Evolutionary conservation across 2,329 filamentous ascomycete species (phyloP), one percentile per base, ranked within the genome.

Genomic region (Pseudocercospora macadamiae): DNA sequence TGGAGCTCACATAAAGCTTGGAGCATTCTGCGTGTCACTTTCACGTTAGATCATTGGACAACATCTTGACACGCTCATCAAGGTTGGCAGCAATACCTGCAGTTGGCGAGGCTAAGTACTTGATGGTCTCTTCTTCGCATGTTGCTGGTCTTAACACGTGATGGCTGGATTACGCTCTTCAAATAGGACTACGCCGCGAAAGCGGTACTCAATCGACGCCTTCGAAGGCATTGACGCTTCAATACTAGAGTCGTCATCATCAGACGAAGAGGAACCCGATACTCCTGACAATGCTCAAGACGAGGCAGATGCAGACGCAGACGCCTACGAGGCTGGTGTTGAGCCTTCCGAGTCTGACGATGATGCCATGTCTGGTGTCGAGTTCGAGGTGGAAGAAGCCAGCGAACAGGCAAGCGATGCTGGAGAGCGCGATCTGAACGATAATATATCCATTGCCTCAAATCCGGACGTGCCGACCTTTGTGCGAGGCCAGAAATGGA

Each of bases 341-440:
- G 59, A 56, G 14, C 48, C 59, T 19, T 36, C 52, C 9, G 49
- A 53, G 14, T 21, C 49, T 14, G 59, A 70, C 21, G 59, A 76
- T 56, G 71, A 64, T 34, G 62, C 57, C 6, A 63, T 66, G 63
- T 67, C 66, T 55, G 81, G 75, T 59, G 68, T 72, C 57, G 70
- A 73, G n/a, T 18, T n/a, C 45, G 62, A 60, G 21, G 19, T 60
- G 18, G 62, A 57, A 6, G 12, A 49, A 14, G 45, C 59, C 57
- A 68, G 72, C 61, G 67, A 70, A 53, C 66, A 60, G 47, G 69
- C 68, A 59, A 67, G 71, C 64, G 65, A 73, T 63, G 72, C 68
- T 30, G 70, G 73, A 57, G 75, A 77, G 18, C 70, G 74, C 23
- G 73, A 76, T 54, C 70, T 67, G 19, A 68, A 68, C 54, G 71